A percentile compares a stretch with the other conserved stretches of the same genome.
Evolutionary conservation across 202 grass and related monocot genomes (phyloP).

Genomic region (Elaeis oleifera): DNA sequence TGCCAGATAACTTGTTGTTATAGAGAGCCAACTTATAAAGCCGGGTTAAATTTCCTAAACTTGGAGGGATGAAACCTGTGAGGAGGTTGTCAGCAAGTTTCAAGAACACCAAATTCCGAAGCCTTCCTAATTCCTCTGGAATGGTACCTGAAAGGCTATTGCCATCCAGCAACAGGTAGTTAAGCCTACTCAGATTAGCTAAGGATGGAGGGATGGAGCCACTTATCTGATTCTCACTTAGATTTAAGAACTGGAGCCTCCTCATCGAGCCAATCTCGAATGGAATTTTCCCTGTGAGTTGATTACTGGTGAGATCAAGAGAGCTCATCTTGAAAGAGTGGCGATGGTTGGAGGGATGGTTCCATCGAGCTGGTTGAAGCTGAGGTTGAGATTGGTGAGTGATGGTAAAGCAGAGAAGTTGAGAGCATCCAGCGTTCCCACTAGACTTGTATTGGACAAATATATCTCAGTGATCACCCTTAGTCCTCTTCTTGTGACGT

Average conservation of each 20-base stretch:
- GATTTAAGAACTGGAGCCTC: background rate
- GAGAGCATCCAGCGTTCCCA: conserved; percentile 20
- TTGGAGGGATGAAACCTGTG: too few relatives aligned
- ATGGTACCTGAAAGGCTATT: background rate
- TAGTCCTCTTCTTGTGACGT: background rate
- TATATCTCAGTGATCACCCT: conserved; percentile 19
- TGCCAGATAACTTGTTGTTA: too few relatives aligned
- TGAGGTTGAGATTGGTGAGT: background rate
- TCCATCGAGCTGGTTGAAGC: background rate
- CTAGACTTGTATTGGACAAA: background rate
- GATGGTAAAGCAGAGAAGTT: conserved; percentile 25
- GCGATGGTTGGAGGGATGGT: background rate
- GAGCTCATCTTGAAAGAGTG: background rate
- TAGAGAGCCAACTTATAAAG: too few relatives aligned
- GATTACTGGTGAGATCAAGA: background rate
- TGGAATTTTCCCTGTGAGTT: background rate
- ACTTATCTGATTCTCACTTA: background rate
- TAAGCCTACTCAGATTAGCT: background rate
- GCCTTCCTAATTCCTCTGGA: too few relatives aligned
- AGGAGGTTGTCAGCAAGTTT: too few relatives aligned
- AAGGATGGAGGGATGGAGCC: background rate
- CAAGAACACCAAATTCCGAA: too few relatives aligned
- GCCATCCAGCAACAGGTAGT: background rate
- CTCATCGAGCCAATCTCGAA: background rate
- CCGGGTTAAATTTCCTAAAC: too few relatives aligned